These are phyloP conservation scores for Saprolegnia parasitica DNA, from an alignment of 352 stramenopile species.

Conservation along the genomic window DNA sequence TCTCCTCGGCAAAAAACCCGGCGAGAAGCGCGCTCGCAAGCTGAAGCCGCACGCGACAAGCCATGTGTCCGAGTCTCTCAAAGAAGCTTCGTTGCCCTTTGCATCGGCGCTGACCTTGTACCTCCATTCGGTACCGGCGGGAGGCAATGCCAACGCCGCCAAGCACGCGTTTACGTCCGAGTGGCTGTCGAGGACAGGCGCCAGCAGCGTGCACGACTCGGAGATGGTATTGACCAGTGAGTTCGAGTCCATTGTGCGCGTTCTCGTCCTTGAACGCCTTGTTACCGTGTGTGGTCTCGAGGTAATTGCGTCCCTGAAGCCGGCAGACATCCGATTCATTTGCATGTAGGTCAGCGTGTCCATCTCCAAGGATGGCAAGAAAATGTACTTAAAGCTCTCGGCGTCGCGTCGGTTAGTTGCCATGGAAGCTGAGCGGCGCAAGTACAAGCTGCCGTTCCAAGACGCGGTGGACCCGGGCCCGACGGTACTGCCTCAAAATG, in stretches of 20 bases:
- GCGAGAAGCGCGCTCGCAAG: neutral
- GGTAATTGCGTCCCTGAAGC: neutral
- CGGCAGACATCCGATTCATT: neutral
- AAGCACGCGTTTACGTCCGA: constrained; percentile 16
- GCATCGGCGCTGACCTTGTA: constrained; percentile 10
- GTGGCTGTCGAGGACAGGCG: constrained; percentile 17
- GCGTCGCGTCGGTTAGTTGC: constrained; percentile 41
- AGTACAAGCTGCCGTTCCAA: constrained; percentile 50
- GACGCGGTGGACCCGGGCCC: constrained; percentile 54
- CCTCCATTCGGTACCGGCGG: constrained; percentile 5
- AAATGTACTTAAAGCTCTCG: constrained; percentile 46
- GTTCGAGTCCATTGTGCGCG: constrained; percentile 58
- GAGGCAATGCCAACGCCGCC: neutral
- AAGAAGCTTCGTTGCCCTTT: constrained; percentile 17
- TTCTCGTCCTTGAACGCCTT: constrained; percentile 50
- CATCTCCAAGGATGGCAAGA: constrained; percentile 42
- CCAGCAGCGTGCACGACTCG: constrained; percentile 2
- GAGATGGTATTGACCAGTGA: constrained; percentile 39
- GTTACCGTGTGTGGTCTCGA: constrained; percentile 33
- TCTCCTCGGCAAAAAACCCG: neutral
- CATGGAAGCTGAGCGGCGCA: constrained; percentile 31
- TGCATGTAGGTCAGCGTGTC: constrained; percentile 51
- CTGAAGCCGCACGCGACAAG: neutral
- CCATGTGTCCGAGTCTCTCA: neutral
- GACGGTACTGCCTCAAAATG: neutral